Evolutionary conservation across 2,329 filamentous ascomycete species (phyloP), one percentile per base, ranked within the genome.

Genomic region (Lachnellula arida): DNA sequence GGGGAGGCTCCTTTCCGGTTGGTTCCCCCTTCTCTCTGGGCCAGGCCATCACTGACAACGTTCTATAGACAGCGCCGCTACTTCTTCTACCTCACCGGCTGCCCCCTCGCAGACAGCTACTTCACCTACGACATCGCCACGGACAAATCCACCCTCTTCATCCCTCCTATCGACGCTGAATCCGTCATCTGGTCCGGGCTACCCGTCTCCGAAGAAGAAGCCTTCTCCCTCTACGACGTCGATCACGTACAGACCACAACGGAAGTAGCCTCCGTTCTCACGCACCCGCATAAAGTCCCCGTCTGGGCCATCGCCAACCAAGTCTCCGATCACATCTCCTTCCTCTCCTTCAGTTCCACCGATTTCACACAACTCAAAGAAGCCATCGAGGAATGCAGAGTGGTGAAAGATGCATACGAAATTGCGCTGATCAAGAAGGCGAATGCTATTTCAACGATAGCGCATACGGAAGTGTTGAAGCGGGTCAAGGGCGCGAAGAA

Each of bases 81-180:
- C 72, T 99, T 99, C 76, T 97, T 89, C 81, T 99, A 99, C 74
- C 79, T 97, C 46, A 93, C 90, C 23, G 94, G 94, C 65, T 95
- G 86, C 68, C 63, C 85, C 60, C 79, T 95, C 32, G 82, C 92
- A 57, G 91, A 97, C 72, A 87, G 87, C 66, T 86, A 86, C 70
- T 81, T 91, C 58, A 81, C 87, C 55, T 96, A 97, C 76, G 87
- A 96, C 62, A 86, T 96, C 56, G 77, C 81, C 46, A 79, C 82
- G 48, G 81, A 85, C 62, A 84, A 85, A 65, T 82, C 92, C 42
- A 95, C 87, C 2, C 84, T 99, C 49, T 99, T 92, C 75, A 93
- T 99, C 65, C 93, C 94, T 2, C 89, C 91, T 15, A 82, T 92
- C 66, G 86, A 96, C 65, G 82, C 90, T n/a, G 89, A 94, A 44